These are phyloP conservation scores for Pestalotiopsis sp. DNA, from an alignment of 2,329 filamentous ascomycete species.

Conservation along the genomic window DNA sequence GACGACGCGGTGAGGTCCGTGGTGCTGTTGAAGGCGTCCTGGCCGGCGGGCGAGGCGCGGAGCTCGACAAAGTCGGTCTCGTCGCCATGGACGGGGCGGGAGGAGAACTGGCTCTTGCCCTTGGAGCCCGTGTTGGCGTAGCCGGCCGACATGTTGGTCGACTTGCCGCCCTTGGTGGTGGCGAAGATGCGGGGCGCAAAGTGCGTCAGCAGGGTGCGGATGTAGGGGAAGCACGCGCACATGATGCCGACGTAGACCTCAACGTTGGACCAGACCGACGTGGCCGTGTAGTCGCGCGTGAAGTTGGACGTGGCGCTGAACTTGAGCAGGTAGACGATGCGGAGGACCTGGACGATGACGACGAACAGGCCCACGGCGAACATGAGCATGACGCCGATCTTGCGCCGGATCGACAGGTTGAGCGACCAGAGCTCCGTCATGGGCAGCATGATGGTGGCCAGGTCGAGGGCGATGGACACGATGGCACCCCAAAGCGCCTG, in stretches of 20 bases:
- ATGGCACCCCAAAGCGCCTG: conserved; percentile 19
- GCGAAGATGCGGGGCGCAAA: conserved; percentile 27
- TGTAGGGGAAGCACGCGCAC: conserved; percentile 32
- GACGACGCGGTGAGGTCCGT: conserved; percentile 1
- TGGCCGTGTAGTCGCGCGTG: conserved; percentile 22
- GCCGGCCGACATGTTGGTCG: conserved; percentile 9
- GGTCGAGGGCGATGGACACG: conserved; percentile 20
- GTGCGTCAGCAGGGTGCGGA: conserved; percentile 28
- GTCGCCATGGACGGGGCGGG: conserved; percentile 7
- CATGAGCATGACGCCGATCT: conserved; percentile 21
- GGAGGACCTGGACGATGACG: conserved; percentile 29
- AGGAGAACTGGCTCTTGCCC: conserved; percentile 6
- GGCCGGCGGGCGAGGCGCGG: conserved; percentile 1
- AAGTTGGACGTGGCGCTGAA: conserved; percentile 24
- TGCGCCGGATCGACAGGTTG: conserved; percentile 19
- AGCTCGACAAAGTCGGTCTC: conserved; percentile 10
- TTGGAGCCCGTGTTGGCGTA: conserved; percentile 5
- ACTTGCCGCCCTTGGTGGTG: conserved; percentile 20
- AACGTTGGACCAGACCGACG: conserved; percentile 30
- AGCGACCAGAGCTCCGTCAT: conserved; percentile 19
- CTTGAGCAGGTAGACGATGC: conserved; percentile 25
- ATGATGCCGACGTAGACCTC: conserved; percentile 32
- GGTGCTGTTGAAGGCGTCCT: conserved; percentile 7
- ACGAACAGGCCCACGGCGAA: conserved; percentile 24
- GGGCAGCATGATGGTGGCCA: conserved; percentile 20